Base-by-base conservation (phyloP, 2,329 filamentous ascomycete species). In the Grosmannia huntii region DNA sequence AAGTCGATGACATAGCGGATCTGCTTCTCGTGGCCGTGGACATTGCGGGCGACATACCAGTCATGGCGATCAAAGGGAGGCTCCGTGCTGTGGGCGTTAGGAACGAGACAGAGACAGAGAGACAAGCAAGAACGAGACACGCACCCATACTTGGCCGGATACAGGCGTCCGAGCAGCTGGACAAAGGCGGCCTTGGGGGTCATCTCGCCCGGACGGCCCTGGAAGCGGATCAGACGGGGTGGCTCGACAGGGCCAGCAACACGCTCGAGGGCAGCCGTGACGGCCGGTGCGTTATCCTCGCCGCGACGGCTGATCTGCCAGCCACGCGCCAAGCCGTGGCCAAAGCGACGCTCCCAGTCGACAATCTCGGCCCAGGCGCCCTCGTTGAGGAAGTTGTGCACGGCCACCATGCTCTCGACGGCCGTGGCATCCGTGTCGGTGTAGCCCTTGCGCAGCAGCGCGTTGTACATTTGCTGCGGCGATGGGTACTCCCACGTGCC, bases 381-480 rank as follows among this genome's bases (percentile, higher is more conserved):
- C 71, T 99, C 94, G 70, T 99, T 99, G 60, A 99, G 73, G 67
- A 96, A 97, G 73, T 99, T 99, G 77, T 99, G 94, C 12, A 97
- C 90, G 0, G 90, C 87, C 6, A 99, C 94, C 94, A 99, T 99
- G 67, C 86, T 85, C 72, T 96, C 91, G 16, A 99, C 91, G 4
- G 91, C 90, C 23, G 92, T 94, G 57, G 90, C 82, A 58, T 95
- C 91, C 0, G 94, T 97, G 69, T 97, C 91, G 0, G 87, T 90
- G 72, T 96, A 94, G 60, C 94, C 94, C 73, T 99, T 99, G 63
- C 94, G 86, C 61, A 97, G 76, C 73, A 99, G 86, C 9, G 94
- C 94, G 68, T 99, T 97, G 78, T 97, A 99, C 94, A 99, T 99
- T 73, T 99, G 94, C 75, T 99, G 94, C 0, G 94, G 92, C 0